Conservation (phyloP, 2,329 filamentous ascomycete genomes). For the Nemania sp. region DNA sequence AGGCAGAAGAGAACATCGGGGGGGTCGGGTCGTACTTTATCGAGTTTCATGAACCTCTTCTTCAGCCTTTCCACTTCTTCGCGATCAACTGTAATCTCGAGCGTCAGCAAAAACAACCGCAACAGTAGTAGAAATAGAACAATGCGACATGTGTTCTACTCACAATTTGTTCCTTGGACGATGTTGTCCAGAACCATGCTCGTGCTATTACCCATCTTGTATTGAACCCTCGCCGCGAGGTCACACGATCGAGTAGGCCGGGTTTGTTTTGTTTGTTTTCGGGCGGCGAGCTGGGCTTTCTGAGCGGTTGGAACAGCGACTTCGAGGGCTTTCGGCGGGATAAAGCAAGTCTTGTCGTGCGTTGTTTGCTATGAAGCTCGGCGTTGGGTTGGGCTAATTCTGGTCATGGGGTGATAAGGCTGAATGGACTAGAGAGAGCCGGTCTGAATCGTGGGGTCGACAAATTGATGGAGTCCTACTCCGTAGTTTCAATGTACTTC, state of each 20-base stretch:
- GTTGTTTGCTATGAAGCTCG: not conserved
- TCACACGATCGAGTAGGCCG: constrained; percentile 21
- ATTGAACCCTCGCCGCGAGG: constrained; percentile 25
- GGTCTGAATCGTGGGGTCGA: constrained; percentile 21
- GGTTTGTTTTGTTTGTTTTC: no score
- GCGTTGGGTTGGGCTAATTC: constrained; percentile 5
- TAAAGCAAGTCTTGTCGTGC: not conserved
- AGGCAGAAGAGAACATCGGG: not conserved
- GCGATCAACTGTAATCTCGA: constrained; percentile 73
- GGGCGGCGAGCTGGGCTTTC: no score
- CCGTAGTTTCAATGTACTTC: no score
- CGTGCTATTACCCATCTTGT: constrained; percentile 68
- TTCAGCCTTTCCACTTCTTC: constrained; percentile 94
- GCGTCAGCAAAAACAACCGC: constrained; percentile 20
- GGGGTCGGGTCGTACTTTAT: constrained; percentile 69
- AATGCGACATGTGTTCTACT: constrained; percentile 36
- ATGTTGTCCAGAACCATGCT: constrained; percentile 89
- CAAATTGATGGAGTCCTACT: no score
- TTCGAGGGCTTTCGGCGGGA: no score
- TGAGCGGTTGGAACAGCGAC: no score
- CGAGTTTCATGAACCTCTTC: constrained; percentile 98
- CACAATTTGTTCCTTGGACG: constrained; percentile 95
- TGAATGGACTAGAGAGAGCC: constrained; percentile 15
- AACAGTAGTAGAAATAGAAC: no score
- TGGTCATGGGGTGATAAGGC: constrained; percentile 22